Percentiles rank a stretch among this genome's conserved stretches.
These are phyloP conservation scores for Ceriops decandra DNA, from an alignment of 345 rosid genomes.

Conservation along the genomic window DNA sequence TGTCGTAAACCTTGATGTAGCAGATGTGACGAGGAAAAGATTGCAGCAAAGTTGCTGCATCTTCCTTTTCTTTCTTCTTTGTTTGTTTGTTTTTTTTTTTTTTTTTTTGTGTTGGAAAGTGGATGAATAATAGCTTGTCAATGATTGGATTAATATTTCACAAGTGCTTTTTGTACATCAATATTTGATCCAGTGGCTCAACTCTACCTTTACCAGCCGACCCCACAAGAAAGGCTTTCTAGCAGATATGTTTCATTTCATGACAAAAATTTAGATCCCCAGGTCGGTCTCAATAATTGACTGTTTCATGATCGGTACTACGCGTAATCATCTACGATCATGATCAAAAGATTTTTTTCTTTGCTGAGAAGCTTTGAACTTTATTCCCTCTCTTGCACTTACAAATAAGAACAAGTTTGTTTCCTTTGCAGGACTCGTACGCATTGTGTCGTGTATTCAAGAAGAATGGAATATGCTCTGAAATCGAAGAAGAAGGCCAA, in stretches of 20 bases:
- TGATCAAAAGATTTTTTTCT: neutral
- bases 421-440: constrained; percentile 60
- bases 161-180: no score
- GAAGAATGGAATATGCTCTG: constrained; percentile 77
- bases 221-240: no score
- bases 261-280: neutral
- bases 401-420: neutral
- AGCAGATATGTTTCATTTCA: neutral
- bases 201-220: no score
- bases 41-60: no score
- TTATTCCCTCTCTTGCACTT: neutral
- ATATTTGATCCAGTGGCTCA: no score
- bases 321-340: neutral
- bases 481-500: constrained; percentile 59
- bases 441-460: constrained; percentile 95
- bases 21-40: no score
- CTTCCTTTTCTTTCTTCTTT: no score
- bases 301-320: neutral
- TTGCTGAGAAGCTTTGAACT: neutral
- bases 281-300: neutral
- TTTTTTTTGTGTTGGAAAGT: no score
- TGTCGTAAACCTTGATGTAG: no score
- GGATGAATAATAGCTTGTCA: no score
- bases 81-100: no score
- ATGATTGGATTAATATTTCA: no score